These are phyloP conservation scores for Tubosaeta brunneosetosa DNA, from an alignment of 768 basidiomycete species.

Conservation along the genomic window DNA sequence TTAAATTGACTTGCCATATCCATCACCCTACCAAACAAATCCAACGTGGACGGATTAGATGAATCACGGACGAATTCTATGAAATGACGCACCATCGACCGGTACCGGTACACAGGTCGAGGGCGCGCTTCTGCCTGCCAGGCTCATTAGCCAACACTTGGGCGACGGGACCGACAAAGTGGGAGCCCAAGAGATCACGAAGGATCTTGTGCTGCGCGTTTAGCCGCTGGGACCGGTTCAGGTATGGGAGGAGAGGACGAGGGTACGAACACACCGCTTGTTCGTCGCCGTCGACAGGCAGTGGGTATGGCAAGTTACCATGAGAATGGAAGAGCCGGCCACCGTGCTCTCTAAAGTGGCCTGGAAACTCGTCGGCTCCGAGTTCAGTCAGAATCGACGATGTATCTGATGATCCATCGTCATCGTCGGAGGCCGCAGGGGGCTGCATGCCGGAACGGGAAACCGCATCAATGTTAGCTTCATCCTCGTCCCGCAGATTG, in stretches of 20 bases:
- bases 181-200: conserved; percentile 46
- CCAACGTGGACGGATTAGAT: conserved; percentile 11
- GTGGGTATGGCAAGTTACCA: conserved; percentile 57
- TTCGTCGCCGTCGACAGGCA: conserved; percentile 70
- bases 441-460: conserved; percentile 8
- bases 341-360: conserved; percentile 53
- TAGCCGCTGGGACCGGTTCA: conserved; percentile 41
- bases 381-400: conserved; percentile 46
- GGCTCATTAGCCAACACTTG: conserved; percentile 42
- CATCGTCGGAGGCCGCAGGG: conserved; percentile 20
- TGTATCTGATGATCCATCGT: conserved; percentile 38
- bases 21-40: conserved; percentile 50
- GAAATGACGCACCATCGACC: conserved; percentile 57
- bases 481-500: conserved; percentile 20
- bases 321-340: conserved; percentile 68
- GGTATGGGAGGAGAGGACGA: neutral
- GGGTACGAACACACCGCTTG: conserved; percentile 47
- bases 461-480: conserved; percentile 6
- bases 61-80: conserved; percentile 14
- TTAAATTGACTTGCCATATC: conserved; percentile 70
- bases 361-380: conserved; percentile 49
- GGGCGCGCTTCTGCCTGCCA: conserved; percentile 44
- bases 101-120: conserved; percentile 76
- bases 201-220: conserved; percentile 48
- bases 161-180: conserved; percentile 57